These are phyloP conservation scores for Ophiocordyceps camponoti-leonardi DNA, from an alignment of 2,329 filamentous ascomycete species.

Conservation along the genomic window DNA sequence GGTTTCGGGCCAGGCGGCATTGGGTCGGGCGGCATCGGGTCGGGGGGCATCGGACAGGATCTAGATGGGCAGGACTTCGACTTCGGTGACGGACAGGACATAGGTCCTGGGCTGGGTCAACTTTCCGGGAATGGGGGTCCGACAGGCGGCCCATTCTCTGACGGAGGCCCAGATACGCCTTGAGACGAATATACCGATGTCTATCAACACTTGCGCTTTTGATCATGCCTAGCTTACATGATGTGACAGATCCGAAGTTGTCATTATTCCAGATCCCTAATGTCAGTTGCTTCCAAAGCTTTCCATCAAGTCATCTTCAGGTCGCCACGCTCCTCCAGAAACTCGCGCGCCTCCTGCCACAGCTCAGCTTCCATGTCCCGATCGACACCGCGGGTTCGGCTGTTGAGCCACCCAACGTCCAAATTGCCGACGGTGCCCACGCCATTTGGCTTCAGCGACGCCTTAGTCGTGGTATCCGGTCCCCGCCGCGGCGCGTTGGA, in stretches of 20 bases:
- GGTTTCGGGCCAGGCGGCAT: too few species aligned
- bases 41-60: too few species aligned
- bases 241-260: too few species aligned
- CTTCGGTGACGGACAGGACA: not conserved
- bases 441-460: slow-evolving; percentile 34
- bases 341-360: slow-evolving; percentile 31
- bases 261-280: too few species aligned
- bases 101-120: not conserved
- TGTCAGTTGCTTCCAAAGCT: too few species aligned
- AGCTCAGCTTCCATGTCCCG: slow-evolving; percentile 72
- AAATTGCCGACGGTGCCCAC: slow-evolving; percentile 41
- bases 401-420: slow-evolving; percentile 83
- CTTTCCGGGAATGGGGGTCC: not conserved
- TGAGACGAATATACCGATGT: not conserved
- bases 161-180: not conserved
- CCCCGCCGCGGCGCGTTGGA: slow-evolving; percentile 15
- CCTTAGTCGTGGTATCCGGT: slow-evolving; percentile 17
- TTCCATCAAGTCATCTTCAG: slow-evolving; percentile 1
- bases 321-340: slow-evolving; percentile 16
- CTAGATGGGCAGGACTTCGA: not conserved
- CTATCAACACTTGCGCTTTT: too few species aligned
- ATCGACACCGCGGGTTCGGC: slow-evolving; percentile 64
- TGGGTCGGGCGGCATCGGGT: too few species aligned
- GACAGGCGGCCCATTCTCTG: not conserved
- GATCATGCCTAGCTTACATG: too few species aligned